Conservation (phyloP, 2,329 filamentous ascomycete species). For the Aspergillus puulaauensis region DNA sequence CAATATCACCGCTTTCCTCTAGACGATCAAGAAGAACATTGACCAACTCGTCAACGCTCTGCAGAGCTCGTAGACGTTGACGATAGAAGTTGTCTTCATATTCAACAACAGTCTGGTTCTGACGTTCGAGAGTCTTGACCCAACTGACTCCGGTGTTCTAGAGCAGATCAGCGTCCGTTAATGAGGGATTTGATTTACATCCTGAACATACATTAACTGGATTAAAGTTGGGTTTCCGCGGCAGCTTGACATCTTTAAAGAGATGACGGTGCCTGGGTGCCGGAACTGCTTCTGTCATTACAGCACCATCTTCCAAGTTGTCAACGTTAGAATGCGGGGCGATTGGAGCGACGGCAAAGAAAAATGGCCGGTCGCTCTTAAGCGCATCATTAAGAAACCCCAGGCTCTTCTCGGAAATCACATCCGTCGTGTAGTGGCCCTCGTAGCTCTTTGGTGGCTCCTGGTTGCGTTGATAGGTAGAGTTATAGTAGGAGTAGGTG, state of each 20-base stretch:
- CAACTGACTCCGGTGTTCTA: constrained; percentile 42
- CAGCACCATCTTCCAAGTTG: not conserved
- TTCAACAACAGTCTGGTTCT: constrained; percentile 47
- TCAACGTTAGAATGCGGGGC: constrained; percentile 61
- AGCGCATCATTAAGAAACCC: constrained; percentile 64
- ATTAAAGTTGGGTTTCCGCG: constrained; percentile 48
- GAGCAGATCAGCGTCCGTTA: too few species aligned
- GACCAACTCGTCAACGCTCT: constrained; percentile 56
- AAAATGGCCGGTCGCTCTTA: constrained; percentile 60
- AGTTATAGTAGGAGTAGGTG: constrained; percentile 66
- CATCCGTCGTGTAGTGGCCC: constrained; percentile 57
- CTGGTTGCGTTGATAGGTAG: constrained; percentile 60
- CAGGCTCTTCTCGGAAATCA: constrained; percentile 57
- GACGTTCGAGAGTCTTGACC: constrained; percentile 42
- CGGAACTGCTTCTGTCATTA: constrained; percentile 53
- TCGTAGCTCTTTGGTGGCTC: constrained; percentile 54
- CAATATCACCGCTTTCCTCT: constrained; percentile 39
- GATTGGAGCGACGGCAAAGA: constrained; percentile 64
- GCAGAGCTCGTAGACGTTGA: constrained; percentile 48
- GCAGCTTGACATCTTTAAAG: constrained; percentile 59
- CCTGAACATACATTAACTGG: constrained; percentile 39
- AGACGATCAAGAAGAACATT: constrained; percentile 44
- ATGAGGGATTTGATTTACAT: constrained; percentile 21
- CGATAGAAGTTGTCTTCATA: constrained; percentile 55
- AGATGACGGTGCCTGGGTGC: constrained; percentile 61